Evolutionary conservation across 345 rosid genomes (phyloP), one percentile per base, ranked within the genome.

Genomic region (Clausena lansium): DNA sequence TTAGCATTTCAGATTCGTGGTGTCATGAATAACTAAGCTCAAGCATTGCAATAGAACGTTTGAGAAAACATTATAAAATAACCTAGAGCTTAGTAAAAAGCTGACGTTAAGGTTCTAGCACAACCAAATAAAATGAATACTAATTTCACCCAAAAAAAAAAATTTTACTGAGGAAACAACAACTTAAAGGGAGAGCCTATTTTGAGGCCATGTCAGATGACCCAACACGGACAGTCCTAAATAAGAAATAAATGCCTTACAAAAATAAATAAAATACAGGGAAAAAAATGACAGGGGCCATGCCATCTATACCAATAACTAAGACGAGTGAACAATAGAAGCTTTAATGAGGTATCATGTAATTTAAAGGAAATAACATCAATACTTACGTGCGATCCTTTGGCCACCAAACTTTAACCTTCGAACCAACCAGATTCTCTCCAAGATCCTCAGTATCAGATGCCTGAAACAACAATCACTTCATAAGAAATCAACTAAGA

Each of bases 361-460:
- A 63, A 77, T 33, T 35, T 3, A 54, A 2, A 57, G 27, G 58
- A 65, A 57, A 70, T 41, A 33, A 69, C 63, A n/a, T 73, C 22
- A 25, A 41, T 60, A 80, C 93, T 87, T 82, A 97, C 99, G 25
- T 52, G 11, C 63, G 76, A 88, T 97, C 99, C 25, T 74, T 39
- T n/a, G 99, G 98, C 99, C 99, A 97, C 94, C 96, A 97, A 61
- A 97, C 93, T 85, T 85, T 89, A 77, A 97, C 82, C 87, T 83
- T 94, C 19, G 84, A 70, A 58, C 98, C 99, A 82, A 94, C 90
- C 77, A 94, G 77, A 71, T 77, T 85, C 63, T 84, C 89, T 55
- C 80, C 92, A 80, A 63, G 75, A 55, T 69, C 89, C 80, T 77
- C 73, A 60, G 71, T 69, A 80, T 80, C 88, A 85, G 98, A 79